phyloP scores from a whole-genome alignment of 1,139 yeast species.

The Saccharomycopsis phalli region DNA sequence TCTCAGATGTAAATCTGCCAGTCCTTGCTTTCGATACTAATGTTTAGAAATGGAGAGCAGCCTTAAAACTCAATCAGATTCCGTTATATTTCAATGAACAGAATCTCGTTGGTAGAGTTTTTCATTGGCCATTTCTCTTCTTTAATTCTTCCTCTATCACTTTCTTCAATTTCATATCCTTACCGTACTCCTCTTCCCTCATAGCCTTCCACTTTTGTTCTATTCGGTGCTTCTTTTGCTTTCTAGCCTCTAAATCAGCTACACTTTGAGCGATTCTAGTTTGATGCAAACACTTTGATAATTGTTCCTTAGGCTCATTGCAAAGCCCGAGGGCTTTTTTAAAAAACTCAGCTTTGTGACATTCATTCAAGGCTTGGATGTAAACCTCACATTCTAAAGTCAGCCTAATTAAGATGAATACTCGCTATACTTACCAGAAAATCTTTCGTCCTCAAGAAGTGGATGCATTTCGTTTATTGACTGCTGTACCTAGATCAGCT shows the following conservation, averaged over 20 bases:
- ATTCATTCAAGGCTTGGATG: constrained; percentile 82
- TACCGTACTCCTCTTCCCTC: constrained; percentile 76
- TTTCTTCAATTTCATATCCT: constrained; percentile 60
- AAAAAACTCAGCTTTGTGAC: constrained; percentile 67
- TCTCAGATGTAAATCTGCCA: neutral
- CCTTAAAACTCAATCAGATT: neutral
- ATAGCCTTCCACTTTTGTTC: constrained; percentile 50
- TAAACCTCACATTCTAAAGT: constrained; percentile 60
- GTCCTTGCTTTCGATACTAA: neutral
- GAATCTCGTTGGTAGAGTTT: neutral
- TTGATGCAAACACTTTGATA: constrained; percentile 69
- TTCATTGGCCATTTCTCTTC: constrained; percentile 20
- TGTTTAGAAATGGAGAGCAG: neutral
- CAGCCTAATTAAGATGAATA: neutral
- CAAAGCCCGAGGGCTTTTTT: constrained; percentile 78
- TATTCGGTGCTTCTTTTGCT: constrained; percentile 45
- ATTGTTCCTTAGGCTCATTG: constrained; percentile 73
- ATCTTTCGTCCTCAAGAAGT: constrained; percentile 19
- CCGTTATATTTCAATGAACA: neutral
- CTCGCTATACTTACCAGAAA: constrained; percentile 11
- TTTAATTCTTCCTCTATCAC: constrained; percentile 43
- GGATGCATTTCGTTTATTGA: too few relatives aligned
- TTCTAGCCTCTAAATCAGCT: constrained; percentile 49
- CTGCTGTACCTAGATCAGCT: too few relatives aligned
- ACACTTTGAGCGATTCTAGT: constrained; percentile 60